Base-by-base conservation (phyloP, 805 yeast genomes). In the Ogataea paradorogensis region DNA sequence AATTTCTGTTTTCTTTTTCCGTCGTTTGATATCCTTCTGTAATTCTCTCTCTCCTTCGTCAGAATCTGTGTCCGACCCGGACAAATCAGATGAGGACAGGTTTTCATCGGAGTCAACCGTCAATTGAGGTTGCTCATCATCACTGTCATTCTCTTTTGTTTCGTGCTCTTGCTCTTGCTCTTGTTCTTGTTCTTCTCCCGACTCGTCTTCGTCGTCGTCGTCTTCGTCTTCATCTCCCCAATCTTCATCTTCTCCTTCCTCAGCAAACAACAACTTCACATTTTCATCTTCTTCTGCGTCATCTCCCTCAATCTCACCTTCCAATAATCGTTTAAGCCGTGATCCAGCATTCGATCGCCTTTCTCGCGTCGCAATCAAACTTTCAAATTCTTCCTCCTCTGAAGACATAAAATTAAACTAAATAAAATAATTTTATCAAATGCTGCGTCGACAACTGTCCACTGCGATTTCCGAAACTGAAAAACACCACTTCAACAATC, bases 271-370 rank as follows among this genome's bases (percentile, higher is more conserved):
- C 33, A 84, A 64, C 52, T 80, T 77, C 27, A 86, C 84, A 37
- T 82, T 80, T 50, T 83, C 89, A 46, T 86, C 95, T 30, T 84
- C 95, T 30, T 86, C 88, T 28, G 39, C 51, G 24, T 33, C 51
- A 9, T 35, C 42, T 11, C 50, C 58, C 5, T 38, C 40, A 24
- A 55, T 55, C 51, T 82, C 95, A 21, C 85, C 72, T 43, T 80
- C 84, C 14, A 93, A 66, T 44, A 93, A 71, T 41, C 79, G 78
- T 53, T 78, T 77, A 58, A 93, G 68, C 39, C 93, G 71, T 37
- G 86, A 83, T 11, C 99, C 99, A 1, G 99, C 99, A 64, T 91
- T 93, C 30, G 88, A 62, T 39, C 99, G 77, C 48, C 87, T 71
- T 45, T 78, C 66, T 46, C 97, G 74, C 3, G 95, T 82, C 15